Evolutionary conservation across 2,329 filamentous ascomycete species (phyloP).

Genomic region (Paecilomyces variotii): DNA sequence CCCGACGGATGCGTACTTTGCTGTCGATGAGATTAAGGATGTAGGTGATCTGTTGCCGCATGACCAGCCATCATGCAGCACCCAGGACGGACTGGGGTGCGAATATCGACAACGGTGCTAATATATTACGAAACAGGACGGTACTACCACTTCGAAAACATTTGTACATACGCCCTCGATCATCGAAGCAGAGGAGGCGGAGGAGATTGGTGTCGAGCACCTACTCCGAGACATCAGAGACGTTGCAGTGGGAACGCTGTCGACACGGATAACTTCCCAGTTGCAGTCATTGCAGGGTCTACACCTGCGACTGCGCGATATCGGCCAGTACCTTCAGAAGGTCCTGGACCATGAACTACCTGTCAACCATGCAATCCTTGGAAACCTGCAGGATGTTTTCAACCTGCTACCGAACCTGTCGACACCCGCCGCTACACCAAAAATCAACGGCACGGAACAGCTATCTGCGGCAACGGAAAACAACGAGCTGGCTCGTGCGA

Average conservation of each 20-base stretch:
- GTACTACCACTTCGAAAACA: conserved; percentile 91
- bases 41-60: conserved; percentile 47
- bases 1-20: conserved; percentile 97
- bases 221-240: conserved; percentile 95
- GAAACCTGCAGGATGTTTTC: conserved; percentile 98
- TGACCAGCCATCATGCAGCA: background rate
- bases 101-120: background rate
- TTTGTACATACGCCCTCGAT: conserved; percentile 98
- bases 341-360: conserved; percentile 88
- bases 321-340: conserved; percentile 90
- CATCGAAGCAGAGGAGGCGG: conserved; percentile 97
- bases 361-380: conserved; percentile 93
- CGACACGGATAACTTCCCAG: conserved; percentile 94
- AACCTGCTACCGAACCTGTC: conserved; percentile 95
- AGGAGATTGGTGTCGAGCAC: conserved; percentile 98
- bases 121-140: conserved; percentile 55
- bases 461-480: conserved; percentile 50
- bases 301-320: conserved; percentile 88
- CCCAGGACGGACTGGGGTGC: background rate
- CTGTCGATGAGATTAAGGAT: conserved; percentile 98
- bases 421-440: conserved; percentile 60
- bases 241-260: conserved; percentile 92
- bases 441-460: conserved; percentile 51
- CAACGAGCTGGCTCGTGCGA: conserved; percentile 83
- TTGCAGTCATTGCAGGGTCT: conserved; percentile 94